Base-by-base conservation (phyloP, 2,329 filamentous ascomycete species). In the Chaetomium sp. region DNA sequence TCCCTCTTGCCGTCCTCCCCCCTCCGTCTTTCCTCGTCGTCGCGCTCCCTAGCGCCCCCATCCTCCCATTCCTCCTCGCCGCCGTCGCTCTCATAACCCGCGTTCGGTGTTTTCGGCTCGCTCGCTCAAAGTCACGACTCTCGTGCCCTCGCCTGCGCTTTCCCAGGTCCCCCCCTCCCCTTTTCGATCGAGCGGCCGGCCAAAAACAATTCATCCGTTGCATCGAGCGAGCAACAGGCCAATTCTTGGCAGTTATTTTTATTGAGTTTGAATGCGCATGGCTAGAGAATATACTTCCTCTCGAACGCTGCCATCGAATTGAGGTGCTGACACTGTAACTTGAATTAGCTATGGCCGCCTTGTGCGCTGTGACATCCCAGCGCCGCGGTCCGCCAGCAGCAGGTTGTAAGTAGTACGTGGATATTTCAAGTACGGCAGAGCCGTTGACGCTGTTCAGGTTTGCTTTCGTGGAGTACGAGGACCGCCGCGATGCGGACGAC, bases 391-490 rank as follows among this genome's bases (percentile, higher is more conserved):
- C 62, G 91, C 92, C 3, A 89, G 88, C 48, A 96, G 90, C 77
- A 86, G 94, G 75, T 87, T 99, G 94, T 97, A 79, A 84, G 92
- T 87, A 49, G 44, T 43, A 42, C 11, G 10, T 42, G 7, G 11
- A 42, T 5, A 6, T 8, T 12, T 42, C 11, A n/a, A 42, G 14
- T 14, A 8, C 12, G 37, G 12, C 10, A 8, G 19, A 27, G 19
- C 19, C 19, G 19, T 27, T 32, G 10, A 12, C 19, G 14, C 49
- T 4, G 5, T 38, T 1, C 33, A 85, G 94, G 65, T 99, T 99
- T 72, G 94, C 94, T 40, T 99, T 99, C 72, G 94, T 99, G 62
- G 94, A 99, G 76, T 99, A 99, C 74, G 94, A 99, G 78, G 95
- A 91, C 73, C 89, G 92, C 67, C 91, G 94, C 66, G 94, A 99